phyloP scores from a whole-genome alignment of 1,284 basidiomycete genomes.

The Bjerkandera adusta region DNA sequence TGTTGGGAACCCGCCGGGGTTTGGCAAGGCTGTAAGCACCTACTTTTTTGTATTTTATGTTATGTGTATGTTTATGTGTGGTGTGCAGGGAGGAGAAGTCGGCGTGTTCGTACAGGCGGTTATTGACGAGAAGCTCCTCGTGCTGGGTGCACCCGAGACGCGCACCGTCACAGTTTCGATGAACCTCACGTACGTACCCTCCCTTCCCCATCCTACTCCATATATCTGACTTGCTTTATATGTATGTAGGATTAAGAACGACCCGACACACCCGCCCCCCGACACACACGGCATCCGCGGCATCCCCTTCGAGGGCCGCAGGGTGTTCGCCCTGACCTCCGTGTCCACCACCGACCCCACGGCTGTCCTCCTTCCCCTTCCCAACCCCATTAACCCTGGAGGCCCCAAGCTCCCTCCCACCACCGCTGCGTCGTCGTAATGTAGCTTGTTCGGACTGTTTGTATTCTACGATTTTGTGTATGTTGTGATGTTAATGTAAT shows the following conservation, averaged over 20 bases:
- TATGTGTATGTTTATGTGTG: background rate
- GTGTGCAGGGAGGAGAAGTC: conserved; percentile 24
- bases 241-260: conserved; percentile 20
- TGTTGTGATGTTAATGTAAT: too few species aligned
- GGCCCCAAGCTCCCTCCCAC: too few species aligned
- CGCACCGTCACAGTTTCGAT: conserved; percentile 26
- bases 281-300: conserved; percentile 16
- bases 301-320: conserved; percentile 23
- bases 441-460: too few species aligned
- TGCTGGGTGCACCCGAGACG: conserved; percentile 21
- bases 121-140: conserved; percentile 21
- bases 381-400: conserved; percentile 1
- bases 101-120: conserved; percentile 26
- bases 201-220: background rate
- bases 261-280: conserved; percentile 19
- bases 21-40: too few species aligned
- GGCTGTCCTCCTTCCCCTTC: background rate
- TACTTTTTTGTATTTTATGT: background rate
- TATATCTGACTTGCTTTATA: background rate
- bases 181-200: conserved; percentile 26
- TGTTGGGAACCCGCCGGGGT: conserved; percentile 10
- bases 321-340: conserved; percentile 22
- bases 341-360: conserved; percentile 14
- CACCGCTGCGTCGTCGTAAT: too few species aligned
- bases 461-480: too few species aligned